Evolutionary conservation across 2,329 filamentous ascomycete species (phyloP), one percentile per base, ranked within the genome.

Genomic region (Elsinoe necatrix): DNA sequence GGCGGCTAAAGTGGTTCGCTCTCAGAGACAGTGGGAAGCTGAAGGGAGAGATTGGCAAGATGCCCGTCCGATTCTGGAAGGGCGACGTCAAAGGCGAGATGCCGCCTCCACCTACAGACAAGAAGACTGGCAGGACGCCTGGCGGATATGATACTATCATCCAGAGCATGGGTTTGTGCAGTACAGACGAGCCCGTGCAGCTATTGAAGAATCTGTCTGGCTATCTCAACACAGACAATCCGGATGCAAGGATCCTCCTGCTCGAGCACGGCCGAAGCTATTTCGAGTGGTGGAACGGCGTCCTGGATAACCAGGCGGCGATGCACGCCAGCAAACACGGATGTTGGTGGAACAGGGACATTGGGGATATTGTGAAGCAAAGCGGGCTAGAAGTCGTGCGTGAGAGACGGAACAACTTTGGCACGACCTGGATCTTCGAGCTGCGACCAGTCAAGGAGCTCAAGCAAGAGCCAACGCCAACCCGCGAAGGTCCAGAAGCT

Each of bases 341-440:
- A 16, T 78, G 76, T 61, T 78, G 75, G 75, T 78, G 72, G 72
- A 78, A 78, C 61, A 75, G 75, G 60, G 76, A 78, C 55, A 76
- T 78, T 61, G 75, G 72, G 6, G 68, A 67, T 56, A 72, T 78
- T 56, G 74, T 77, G 8, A 66, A 73, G 50, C 68, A 73, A n/a
- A 74, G 70, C 55, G 75, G 75, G 14, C 62, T 78, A 45, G 73
- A 77, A 58, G 68, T 78, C 2, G 73, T 76, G 9, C 62, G 67
- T 14, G 70, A 76, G 59, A 69, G 69, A 61, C 69, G 76, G 59
- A 70, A 72, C 61, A 73, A 77, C 60, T 68, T 77, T 59, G 76
- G 76, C 29, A 78, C 76, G 11, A 76, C 72, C 14, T 77, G 73
- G 72, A 70, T 75, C 65, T 68, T 75, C 55, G 75, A 77, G 63